Percentiles rank a stretch among this genome's conserved stretches.
Conservation (phyloP, 192 early-diverging fungal genomes). For the Coemansia sp. region DNA sequence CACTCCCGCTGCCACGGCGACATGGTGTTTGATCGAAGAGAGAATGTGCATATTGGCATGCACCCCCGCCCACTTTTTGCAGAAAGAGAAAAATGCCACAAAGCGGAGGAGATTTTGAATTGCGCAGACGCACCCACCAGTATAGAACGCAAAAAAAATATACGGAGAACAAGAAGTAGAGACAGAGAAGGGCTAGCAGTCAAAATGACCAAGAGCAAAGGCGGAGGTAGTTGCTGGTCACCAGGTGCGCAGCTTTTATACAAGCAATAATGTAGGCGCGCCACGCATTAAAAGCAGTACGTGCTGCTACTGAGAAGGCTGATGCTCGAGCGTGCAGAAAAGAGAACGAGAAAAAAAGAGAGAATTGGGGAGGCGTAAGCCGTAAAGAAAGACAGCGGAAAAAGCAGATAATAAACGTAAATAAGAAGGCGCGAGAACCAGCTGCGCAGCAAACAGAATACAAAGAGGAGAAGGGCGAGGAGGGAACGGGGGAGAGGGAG, state of each 20-base stretch:
- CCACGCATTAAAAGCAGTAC: conserved; percentile 1
- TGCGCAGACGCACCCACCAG: neutral
- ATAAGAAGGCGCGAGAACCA: conserved; percentile 4
- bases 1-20: conserved; percentile 20
- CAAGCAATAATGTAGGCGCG: neutral
- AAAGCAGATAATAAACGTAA: conserved; percentile 6
- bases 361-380: neutral
- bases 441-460: conserved; percentile 5
- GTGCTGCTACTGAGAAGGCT: neutral
- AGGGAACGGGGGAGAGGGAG: neutral
- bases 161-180: neutral
- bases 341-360: neutral
- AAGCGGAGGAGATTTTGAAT: neutral
- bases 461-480: neutral
- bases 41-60: conserved; percentile 23
- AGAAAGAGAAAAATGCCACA: conserved; percentile 2
- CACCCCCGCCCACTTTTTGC: neutral
- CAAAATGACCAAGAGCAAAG: neutral
- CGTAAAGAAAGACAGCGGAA: neutral
- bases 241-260: conserved; percentile 1
- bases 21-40: conserved; percentile 33
- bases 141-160: neutral
- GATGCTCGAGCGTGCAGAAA: conserved; percentile 2
- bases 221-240: neutral
- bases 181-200: neutral